Conservation (phyloP, 495 filamentous ascomycete species). For the Aspergillus indologenus region DNA sequence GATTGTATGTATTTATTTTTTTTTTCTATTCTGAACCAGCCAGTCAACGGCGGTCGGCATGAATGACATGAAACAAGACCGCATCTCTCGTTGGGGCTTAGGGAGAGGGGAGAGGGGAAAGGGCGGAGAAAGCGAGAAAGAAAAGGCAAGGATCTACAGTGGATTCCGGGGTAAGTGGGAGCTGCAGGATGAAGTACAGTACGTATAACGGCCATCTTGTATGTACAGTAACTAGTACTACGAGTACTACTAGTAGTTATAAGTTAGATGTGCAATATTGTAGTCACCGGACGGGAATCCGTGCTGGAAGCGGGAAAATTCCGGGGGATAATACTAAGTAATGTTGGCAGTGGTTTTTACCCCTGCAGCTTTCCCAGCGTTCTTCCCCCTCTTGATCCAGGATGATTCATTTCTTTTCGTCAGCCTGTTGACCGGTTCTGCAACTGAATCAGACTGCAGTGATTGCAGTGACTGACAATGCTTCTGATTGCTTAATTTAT, state of each 20-base stretch:
- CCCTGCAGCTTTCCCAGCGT: constrained; percentile 10
- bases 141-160: neutral
- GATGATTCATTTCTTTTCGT: no score
- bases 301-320: constrained; percentile 22
- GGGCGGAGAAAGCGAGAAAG: constrained; percentile 1
- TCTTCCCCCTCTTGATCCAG: no score
- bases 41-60: neutral
- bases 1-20: neutral
- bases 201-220: no score
- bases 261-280: no score
- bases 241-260: no score
- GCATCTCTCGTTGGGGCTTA: neutral
- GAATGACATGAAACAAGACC: neutral
- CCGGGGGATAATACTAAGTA: constrained; percentile 11
- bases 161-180: neutral
- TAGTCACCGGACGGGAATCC: constrained; percentile 15
- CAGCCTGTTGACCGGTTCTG: no score
- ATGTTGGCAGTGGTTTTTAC: no score
- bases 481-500: neutral
- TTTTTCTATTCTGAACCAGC: neutral
- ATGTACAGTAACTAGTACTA: no score
- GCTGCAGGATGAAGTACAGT: no score
- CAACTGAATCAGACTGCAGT: no score
- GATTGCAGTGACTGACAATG: no score
- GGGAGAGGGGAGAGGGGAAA: constrained; percentile 4